phyloP scores from a whole-genome alignment of 352 stramenopile genomes.

The Thalassiosira mediterranea region DNA sequence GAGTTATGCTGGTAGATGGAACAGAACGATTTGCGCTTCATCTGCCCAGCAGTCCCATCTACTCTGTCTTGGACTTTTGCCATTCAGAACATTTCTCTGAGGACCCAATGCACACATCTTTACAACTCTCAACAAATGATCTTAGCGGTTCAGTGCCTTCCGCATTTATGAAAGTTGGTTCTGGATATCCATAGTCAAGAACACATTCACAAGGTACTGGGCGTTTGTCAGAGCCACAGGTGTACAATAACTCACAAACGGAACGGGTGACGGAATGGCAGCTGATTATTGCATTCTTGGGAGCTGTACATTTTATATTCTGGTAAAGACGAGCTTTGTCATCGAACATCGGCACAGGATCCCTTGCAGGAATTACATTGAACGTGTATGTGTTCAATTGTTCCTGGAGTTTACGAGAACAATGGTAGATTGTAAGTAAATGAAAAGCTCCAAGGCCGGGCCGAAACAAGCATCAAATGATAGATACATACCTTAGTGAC shows the following conservation, averaged over 20 bases:
- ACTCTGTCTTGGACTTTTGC: no score
- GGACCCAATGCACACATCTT: no score
- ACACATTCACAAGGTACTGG: neutral
- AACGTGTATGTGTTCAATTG: slow-evolving; percentile 68
- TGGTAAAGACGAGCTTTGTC: slow-evolving; percentile 68
- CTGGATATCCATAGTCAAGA: slow-evolving; percentile 61
- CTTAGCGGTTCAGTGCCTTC: no score
- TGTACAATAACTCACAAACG: slow-evolving; percentile 76
- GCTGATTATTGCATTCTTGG: slow-evolving; percentile 44
- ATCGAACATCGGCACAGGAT: slow-evolving; percentile 69
- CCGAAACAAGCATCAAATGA: no score
- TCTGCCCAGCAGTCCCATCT: no score
- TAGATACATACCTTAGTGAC: slow-evolving; percentile 33
- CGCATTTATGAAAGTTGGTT: slow-evolving; percentile 35
- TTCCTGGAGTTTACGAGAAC: slow-evolving; percentile 6
- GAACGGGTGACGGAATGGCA: slow-evolving; percentile 63
- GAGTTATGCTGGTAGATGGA: no score
- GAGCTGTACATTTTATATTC: slow-evolving; percentile 64
- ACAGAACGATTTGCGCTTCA: no score
- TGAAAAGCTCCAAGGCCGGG: no score
- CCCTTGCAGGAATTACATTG: slow-evolving; percentile 70
- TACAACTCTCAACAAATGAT: no score
- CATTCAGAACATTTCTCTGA: no score
- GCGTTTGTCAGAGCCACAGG: slow-evolving; percentile 58
- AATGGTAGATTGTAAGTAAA: neutral